Base-by-base conservation (phyloP, 305 asterid genomes). In the Plantago rigida region DNA sequence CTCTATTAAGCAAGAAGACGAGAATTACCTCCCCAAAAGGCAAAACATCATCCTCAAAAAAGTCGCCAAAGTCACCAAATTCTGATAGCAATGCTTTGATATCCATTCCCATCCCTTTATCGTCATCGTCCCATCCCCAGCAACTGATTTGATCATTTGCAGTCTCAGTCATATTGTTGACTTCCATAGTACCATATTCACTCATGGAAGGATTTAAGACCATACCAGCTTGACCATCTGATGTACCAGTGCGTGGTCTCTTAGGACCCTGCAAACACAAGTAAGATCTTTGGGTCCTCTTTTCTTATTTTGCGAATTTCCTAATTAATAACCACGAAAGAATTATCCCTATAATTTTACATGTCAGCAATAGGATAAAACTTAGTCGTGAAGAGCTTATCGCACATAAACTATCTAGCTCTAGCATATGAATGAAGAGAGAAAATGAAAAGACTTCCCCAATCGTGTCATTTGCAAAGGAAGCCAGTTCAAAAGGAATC, bases 51-150 rank as follows among this genome's bases (percentile, higher is more conserved):
- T 69, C 77, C 85, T 82, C 95, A 74, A 93, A 93, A 71, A 93
- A 89, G 77, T 93, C 99, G 51, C 97, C 99, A 70, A 93, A 93
- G 80, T 79, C 97, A 70, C 99, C 99, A 77, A 93, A 93, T 86
- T 93, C 99, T 3, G 94, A 81, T 47, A 89, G 78, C 66, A 93
- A 79, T 59, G 95, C 87, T 79, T 93, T 82, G 69, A 93, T 93
- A 82, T 93, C 97, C 85, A 85, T 80, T 66, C 85, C 83, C 60
- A 78, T 64, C 69, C 88, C 93, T 65, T 81, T 79, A 68, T 89
- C 97, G 60, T 84, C 98, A 31, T 91, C 99, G 67, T 93, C 96
- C 97, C 96, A 93, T 61, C 91, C 96, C 87, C 87, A 93, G 13
- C 80, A 82, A 60, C 79, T 92, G 66, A 59, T 50, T 59, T 78